These are phyloP conservation scores for Candida tallmaniae DNA, from an alignment of 805 yeast species.

Conservation along the genomic window DNA sequence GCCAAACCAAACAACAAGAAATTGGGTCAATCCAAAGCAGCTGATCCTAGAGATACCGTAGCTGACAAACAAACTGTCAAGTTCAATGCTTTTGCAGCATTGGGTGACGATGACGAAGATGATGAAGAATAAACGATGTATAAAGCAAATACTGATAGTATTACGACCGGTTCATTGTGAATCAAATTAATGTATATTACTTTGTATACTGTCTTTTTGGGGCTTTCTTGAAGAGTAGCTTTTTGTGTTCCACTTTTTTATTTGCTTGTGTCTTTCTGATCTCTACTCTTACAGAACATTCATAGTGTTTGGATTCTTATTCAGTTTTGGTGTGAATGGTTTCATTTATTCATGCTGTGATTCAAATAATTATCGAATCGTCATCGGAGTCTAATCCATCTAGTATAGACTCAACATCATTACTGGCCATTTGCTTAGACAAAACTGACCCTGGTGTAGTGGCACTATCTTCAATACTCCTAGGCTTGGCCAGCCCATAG, in stretches of 20 bases:
- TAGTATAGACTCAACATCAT: constrained; percentile 32
- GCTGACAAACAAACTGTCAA: constrained; percentile 62
- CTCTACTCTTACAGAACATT: no score
- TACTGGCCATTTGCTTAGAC: constrained; percentile 25
- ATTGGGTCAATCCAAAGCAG: constrained; percentile 69
- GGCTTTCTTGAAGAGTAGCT: no score
- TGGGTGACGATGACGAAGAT: constrained; percentile 46
- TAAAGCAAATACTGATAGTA: background rate
- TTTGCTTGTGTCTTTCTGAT: no score
- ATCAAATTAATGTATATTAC: constrained; percentile 7
- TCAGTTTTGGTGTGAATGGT: background rate
- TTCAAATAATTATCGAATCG: constrained; percentile 15
- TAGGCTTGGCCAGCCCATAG: constrained; percentile 5
- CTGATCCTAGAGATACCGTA: constrained; percentile 65
- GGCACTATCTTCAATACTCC: background rate
- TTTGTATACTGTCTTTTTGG: no score
- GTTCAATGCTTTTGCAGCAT: constrained; percentile 81
- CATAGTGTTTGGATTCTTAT: background rate
- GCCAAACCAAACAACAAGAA: constrained; percentile 71
- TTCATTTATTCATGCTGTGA: background rate
- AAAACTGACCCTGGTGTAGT: constrained; percentile 24
- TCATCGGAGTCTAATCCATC: constrained; percentile 32
- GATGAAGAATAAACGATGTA: constrained; percentile 2
- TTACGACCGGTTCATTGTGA: constrained; percentile 2
- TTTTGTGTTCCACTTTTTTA: no score